A percentile compares a stretch with the other conserved stretches of the same genome.
Evolutionary conservation across 2,329 filamentous ascomycete species (phyloP).

Genomic region (Clarireedia sp.): DNA sequence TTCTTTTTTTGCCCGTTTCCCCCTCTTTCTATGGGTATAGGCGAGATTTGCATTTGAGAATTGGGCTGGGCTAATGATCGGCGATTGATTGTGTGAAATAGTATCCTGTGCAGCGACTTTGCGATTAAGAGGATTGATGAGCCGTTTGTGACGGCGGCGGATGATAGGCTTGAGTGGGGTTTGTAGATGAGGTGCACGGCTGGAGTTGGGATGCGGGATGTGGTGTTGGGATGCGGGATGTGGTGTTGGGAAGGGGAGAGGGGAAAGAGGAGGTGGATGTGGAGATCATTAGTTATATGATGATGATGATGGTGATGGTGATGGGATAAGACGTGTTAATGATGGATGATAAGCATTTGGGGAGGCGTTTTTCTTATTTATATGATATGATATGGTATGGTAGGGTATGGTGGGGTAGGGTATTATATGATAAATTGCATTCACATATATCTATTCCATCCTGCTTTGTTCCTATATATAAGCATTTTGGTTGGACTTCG

Average conservation of each 20-base stretch:
- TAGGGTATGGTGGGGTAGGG: too few species aligned
- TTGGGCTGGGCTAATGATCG: too few species aligned
- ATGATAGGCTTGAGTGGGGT: constrained; percentile 76
- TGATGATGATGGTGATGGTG: background rate
- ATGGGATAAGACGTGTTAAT: background rate
- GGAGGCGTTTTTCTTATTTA: too few species aligned
- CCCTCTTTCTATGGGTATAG: background rate
- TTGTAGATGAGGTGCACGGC: constrained; percentile 12
- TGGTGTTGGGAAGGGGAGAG: background rate
- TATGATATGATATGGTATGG: too few species aligned
- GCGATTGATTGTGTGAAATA: constrained; percentile 33
- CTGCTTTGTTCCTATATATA: too few species aligned
- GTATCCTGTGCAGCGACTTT: constrained; percentile 89
- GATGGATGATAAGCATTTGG: too few species aligned
- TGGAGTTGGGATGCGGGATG: background rate
- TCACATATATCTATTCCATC: too few species aligned
- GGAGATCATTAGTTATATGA: too few species aligned
- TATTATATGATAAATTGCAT: too few species aligned
- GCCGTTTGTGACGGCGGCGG: constrained; percentile 70
- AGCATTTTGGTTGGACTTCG: too few species aligned
- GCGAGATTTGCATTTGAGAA: background rate
- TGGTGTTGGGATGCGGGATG: background rate
- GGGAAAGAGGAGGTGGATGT: background rate
- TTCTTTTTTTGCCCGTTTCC: background rate
- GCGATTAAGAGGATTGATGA: constrained; percentile 92